Evolutionary conservation across 768 basidiomycete genomes (phyloP), one percentile per base, ranked within the genome.

Genomic region (Leucocoprinus leucothites): DNA sequence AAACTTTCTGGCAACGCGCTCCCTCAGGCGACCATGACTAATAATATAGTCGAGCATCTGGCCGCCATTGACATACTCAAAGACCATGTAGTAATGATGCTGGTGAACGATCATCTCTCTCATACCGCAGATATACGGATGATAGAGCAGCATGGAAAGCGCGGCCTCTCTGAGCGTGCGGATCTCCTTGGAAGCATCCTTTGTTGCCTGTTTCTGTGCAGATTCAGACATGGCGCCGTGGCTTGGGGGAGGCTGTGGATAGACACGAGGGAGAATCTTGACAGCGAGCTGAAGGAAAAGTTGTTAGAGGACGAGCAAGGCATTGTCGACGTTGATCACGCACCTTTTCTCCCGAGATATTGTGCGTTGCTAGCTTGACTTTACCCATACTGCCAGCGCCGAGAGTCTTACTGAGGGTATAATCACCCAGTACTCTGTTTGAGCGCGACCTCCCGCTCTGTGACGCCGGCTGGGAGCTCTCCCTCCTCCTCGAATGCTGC

Each of bases 41-140:
- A 99, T 99, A 74, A 99, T 98, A 70, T 96, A 99, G 80, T 99
- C 97, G 61, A 99, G 84, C 93, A 99, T 94, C 78, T 99, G 97
- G 0, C 97, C 97, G 28, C 97, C 97, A 63, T 94, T 96, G 71
- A 98, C 92, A 69, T 97, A 98, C 70, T 99, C 97, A 69, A 91
- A 94, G 9, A 98, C 92, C 94, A 99, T 98, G 78, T 98, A 99
- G 74, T 98, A 98, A 72, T 99, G 95, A 64, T 99, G 88, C 58
- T 92, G 91, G 73, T 98, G 96, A 22, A 94, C 78, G 67, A 98
- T 93, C 89, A 99, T 94, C 75, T 96, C 94, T 62, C 93, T 89
- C 96, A 98, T 99, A 54, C 97, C 97, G 68, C 96, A 98, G 67
- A 99, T 92, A 71, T 98, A 98, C 1, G 97, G 97, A 67, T 99